Conservation (phyloP, 306 rosid species). For the Prunus mira region DNA sequence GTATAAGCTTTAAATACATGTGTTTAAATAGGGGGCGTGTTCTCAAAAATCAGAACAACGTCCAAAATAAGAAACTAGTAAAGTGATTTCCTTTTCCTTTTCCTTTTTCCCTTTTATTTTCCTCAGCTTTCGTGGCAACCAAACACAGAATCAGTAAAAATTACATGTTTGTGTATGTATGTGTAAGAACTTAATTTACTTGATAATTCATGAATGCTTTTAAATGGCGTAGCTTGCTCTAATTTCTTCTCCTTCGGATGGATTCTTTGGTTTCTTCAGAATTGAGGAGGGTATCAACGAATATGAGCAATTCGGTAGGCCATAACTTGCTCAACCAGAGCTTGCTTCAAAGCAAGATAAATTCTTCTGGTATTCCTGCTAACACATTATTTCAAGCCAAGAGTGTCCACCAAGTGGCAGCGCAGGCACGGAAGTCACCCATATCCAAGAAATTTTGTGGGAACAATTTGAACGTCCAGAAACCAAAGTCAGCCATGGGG, state of each 20-base stretch:
- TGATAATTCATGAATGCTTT: neutral
- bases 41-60: neutral
- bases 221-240: neutral
- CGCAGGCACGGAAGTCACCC: slow-evolving; percentile 37
- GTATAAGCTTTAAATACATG: neutral
- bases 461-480: slow-evolving; percentile 42
- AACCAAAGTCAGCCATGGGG: slow-evolving; percentile 47
- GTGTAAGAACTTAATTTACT: neutral
- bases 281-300: slow-evolving; percentile 29
- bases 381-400: slow-evolving; percentile 45
- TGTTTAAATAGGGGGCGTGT: neutral
- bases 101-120: neutral
- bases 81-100: neutral
- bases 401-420: slow-evolving; percentile 42
- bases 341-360: slow-evolving; percentile 53
- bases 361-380: slow-evolving; percentile 48
- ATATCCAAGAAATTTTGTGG: slow-evolving; percentile 55
- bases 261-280: slow-evolving; percentile 40
- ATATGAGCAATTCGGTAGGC: slow-evolving; percentile 66
- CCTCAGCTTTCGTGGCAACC: slow-evolving; percentile 10
- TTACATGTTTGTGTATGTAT: neutral
- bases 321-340: slow-evolving; percentile 65
- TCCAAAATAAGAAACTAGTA: neutral
- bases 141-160: neutral
- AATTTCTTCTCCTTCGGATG: neutral